Evolutionary conservation across 129 eudicot species (phyloP), one percentile per base, ranked within the genome.

Genomic region (Saposhnikovia divaricata): DNA sequence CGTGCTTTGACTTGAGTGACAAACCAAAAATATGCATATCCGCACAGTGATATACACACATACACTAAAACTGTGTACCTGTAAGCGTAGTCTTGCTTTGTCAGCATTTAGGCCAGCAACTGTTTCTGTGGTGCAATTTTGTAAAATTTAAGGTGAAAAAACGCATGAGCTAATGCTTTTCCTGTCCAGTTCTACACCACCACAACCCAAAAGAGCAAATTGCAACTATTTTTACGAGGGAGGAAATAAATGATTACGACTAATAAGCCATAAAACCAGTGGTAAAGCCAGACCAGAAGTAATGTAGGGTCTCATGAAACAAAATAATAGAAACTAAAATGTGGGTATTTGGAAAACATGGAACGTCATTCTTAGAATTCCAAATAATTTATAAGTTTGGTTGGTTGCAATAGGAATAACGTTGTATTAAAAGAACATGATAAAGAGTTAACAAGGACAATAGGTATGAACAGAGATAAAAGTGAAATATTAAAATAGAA

Each of bases 41-140:
- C 23, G 37, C 9, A 14, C 0, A 37, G 0, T 18, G 3, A 34
- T 1, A 21, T 44, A 44, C 1, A 19, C 43, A 1, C 27, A 18
- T n/a, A n/a, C 9, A 72, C 42, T 37, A 21, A 25, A 72, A 7
- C 44, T 45, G 46, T 48, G 72, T 91, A 93, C 98, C 94, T 89
- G 91, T 74, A 87, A 86, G 76, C 42, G 84, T 80, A 93, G 84
- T 76, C 85, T 82, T 82, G 89, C 40, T 46, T 83, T 89, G 74
- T 85, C 91, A 69, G 77, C 81, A 83, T 81, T 84, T 72, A 91
- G 79, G 80, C 80, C 77, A 11, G 89, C 85, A 83, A 87, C 85
- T 80, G 84, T 83, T 86, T 89, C 92, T 77, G 77, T 71, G 46
- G 78, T 74, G 19, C 82, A 66, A 59, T 66, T 80, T 93, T 93